Evolutionary conservation across 2,329 filamentous ascomycete genomes (phyloP), one percentile per base, ranked within the genome.

Genomic region (Orbilia ellipsospora): DNA sequence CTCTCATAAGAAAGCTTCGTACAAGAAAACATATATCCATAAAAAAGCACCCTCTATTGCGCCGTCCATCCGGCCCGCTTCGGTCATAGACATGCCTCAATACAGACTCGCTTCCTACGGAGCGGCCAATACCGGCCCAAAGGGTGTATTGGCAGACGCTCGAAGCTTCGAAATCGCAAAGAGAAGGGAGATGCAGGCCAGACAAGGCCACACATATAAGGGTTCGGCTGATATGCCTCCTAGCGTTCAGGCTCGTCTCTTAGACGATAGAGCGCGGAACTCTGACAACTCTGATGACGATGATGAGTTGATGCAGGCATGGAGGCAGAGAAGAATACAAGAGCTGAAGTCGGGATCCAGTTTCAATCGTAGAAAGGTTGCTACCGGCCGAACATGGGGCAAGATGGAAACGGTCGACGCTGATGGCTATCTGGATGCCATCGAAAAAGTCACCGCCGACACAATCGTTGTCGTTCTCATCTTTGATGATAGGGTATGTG

Each of bases 401-500:
- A 88, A 87, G 12, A 84, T 98, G 77, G 90, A 94, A 77, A 87
- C 89, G 73, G 95, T 98, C 0, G 94, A 98, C 84, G 94, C 93
- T 6, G 85, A 91, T 78, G 95, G 94, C 16, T 99, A 96, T 80
- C 87, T 99, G n/a, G 94, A 98, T 82, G 94, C 94, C 66, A 93
- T 98, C 79, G 95, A 99, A 84, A 95, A 93, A 83, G 92, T 94
- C 3, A 86, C 89, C 45, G 84, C 89, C 56, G 92, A 94, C 55
- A 94, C 92, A 0, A 87, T 91, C 2, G 94, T 98, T 1, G 91
- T 97, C 1, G 95, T 99, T 28, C 96, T 94, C 83, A 93, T 99
- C 78, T 95, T 93, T 82, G 93, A 97, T 81, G 88, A 92, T 76
- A 87, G 91, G 85, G 93, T 96, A 87, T 81, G 89, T 18, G 10